Evolutionary conservation across 345 rosid genomes (phyloP), one percentile per base, ranked within the genome.

Genomic region (Noccaea caerulescens): DNA sequence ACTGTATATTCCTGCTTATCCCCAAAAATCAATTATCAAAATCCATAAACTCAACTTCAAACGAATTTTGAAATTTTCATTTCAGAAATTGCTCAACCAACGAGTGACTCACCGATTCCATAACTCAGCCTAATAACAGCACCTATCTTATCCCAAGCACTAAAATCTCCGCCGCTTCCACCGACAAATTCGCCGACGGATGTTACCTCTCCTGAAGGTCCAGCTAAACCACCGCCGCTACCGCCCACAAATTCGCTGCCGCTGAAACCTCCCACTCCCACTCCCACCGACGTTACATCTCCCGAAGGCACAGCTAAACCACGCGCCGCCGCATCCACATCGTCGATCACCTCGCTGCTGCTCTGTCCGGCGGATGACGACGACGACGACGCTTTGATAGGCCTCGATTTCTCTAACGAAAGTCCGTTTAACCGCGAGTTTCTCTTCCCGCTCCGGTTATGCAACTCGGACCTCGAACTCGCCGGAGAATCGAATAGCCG

Each of bases 111-210:
- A 93, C 98, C 97, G 46, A 93, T 91, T 77, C 98, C 97, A 55
- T 84, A 89, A 80, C 95, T 86, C 49, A 91, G 82, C 63, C 93
- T 79, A 53, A 91, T 83, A 37, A 93, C 80, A 5, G 95, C 96
- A 18, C 88, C 97, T 56, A 93, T 85, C 82, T 84, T 91, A 71
- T 93, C 97, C 99, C 97, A 93, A 57, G 79, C 84, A 1, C 88
- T 83, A 13, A 84, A 83, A 67, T 91, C 90, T 4, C 65, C 67
- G 25, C 82, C 65, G 52, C 76, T 69, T 12, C 85, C 93, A 33
- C 81, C 67, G 66, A 85, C 86, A 66, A 87, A 82, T 41, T 72
- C 83, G 36, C 92, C 92, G 49, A 86, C 85, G 42, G 98, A 75
- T 52, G 94, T 84, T 23, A 85, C 93, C 76, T 88, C 90, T 84